Base-by-base conservation (phyloP, 1,139 yeast species). In the Lodderomyces metapsilosis region DNA sequence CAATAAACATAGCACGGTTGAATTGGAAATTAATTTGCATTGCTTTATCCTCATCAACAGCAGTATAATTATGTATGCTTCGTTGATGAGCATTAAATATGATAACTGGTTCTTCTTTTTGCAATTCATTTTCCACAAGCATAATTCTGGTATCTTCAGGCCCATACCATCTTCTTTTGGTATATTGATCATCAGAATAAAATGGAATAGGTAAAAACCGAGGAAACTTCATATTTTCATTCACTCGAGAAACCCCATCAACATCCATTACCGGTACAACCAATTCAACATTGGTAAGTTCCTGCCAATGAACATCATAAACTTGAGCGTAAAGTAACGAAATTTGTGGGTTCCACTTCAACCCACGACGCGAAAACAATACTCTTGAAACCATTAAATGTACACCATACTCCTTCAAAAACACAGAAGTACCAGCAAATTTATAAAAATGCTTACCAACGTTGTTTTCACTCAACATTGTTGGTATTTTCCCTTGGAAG, bases 141-240 rank as follows among this genome's bases (percentile, higher is more conserved):
- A 73, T 51, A n/a, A 74, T 57, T 37, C 77, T 60, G 2, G 80
- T 76, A 52, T 75, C 79, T 52, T 75, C 80, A 2, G 80, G 74
- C 0, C 80, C 80, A 43, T 60, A 66, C 51, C 47, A 62, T 48
- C 47, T 35, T 27, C 32, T 25, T 21, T 34, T 40, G 10, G 35
- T 34, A 41, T 50, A 60, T 20, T 52, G 52, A 23, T 54, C 46
- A 9, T 46, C 43, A 11, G 39, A 47, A 36, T 46, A 49, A 39
- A 60, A 62, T 9, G 69, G 68, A 4, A 64, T 54, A 1, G 65
- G 63, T 22, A 63, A 43, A 36, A 62, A 59, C 11, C 46, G 41
- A 4, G 69, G 69, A 42, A 57, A 64, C 27, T 44, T 43, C 15
- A 58, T 28, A 11, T 39, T 47, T 18, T 48, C 43, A 27, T 50